Evolutionary conservation across 768 basidiomycete species (phyloP).

Genomic region (Kwoniella mangroviensis): DNA sequence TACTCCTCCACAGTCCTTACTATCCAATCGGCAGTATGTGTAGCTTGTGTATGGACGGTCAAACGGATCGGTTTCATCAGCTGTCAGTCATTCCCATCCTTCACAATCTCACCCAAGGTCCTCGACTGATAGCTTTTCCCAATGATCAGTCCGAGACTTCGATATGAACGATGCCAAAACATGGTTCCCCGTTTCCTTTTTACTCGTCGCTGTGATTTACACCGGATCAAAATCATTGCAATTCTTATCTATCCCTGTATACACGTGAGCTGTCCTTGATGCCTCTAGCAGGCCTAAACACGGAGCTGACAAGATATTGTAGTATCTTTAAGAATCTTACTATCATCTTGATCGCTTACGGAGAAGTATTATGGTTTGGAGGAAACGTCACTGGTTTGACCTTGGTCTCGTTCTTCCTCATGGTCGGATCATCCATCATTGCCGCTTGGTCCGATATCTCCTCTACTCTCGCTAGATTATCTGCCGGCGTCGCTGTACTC

Average conservation of each 20-base stretch:
- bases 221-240: constrained; percentile 98
- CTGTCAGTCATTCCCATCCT: constrained; percentile 27
- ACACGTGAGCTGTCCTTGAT: constrained; percentile 64
- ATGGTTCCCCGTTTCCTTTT: constrained; percentile 93
- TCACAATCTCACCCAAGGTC: background rate
- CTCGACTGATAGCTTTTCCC: constrained; percentile 6
- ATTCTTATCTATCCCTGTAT: constrained; percentile 94
- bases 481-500: constrained; percentile 43
- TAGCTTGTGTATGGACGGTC: constrained; percentile 71
- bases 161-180: constrained; percentile 79
- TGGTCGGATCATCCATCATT: constrained; percentile 93
- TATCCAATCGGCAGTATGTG: constrained; percentile 88
- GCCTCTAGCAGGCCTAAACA: background rate
- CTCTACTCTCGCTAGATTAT: constrained; percentile 57
- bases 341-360: constrained; percentile 97
- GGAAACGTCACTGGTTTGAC: constrained; percentile 85
- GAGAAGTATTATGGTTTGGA: constrained; percentile 95
- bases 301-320: background rate
- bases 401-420: constrained; percentile 84
- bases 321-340: constrained; percentile 96
- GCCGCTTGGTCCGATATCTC: constrained; percentile 95
- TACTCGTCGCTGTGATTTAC: constrained; percentile 93
- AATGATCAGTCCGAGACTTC: constrained; percentile 68
- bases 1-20: constrained; percentile 64
- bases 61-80: constrained; percentile 68